These are phyloP conservation scores for Trichoderma oligosporum DNA, from an alignment of 2,329 filamentous ascomycete genomes.

Conservation along the genomic window DNA sequence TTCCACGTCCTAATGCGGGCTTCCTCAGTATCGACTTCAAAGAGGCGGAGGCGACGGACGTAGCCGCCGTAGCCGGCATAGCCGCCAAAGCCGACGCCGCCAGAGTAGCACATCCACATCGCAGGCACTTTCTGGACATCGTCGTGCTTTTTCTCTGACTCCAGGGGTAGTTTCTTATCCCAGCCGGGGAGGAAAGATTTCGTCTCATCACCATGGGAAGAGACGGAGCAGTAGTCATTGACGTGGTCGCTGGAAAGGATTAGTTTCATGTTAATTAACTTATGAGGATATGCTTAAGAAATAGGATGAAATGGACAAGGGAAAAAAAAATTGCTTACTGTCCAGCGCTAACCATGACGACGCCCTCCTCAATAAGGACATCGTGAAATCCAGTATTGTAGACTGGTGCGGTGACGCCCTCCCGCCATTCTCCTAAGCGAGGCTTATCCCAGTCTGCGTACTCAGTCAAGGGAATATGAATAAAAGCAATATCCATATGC, in stretches of 20 bases:
- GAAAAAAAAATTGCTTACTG: conserved; percentile 58
- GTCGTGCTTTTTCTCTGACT: conserved; percentile 37
- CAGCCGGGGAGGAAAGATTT: conserved; percentile 19
- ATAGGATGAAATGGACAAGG: neutral
- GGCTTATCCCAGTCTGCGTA: conserved; percentile 64
- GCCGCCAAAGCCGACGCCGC: conserved; percentile 86
- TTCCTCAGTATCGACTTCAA: conserved; percentile 89
- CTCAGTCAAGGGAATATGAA: conserved; percentile 93
- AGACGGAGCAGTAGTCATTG: conserved; percentile 91
- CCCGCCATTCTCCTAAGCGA: conserved; percentile 65
- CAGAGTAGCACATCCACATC: conserved; percentile 98
- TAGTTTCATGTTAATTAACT: no score
- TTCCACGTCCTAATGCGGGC: conserved; percentile 91
- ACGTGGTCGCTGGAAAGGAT: conserved; percentile 69
- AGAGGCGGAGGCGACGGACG: conserved; percentile 78
- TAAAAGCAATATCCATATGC: conserved; percentile 94
- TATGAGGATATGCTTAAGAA: no score
- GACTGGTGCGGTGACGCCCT: conserved; percentile 78
- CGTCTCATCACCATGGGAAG: conserved; percentile 35
- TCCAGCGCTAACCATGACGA: conserved; percentile 85
- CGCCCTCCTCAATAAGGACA: conserved; percentile 77
- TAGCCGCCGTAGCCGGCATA: conserved; percentile 90
- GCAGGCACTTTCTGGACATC: conserved; percentile 47
- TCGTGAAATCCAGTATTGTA: conserved; percentile 94
- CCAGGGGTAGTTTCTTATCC: conserved; percentile 20